phyloP scores from a whole-genome alignment of 495 filamentous ascomycete genomes.

The Hyaloscypha bicolor region DNA sequence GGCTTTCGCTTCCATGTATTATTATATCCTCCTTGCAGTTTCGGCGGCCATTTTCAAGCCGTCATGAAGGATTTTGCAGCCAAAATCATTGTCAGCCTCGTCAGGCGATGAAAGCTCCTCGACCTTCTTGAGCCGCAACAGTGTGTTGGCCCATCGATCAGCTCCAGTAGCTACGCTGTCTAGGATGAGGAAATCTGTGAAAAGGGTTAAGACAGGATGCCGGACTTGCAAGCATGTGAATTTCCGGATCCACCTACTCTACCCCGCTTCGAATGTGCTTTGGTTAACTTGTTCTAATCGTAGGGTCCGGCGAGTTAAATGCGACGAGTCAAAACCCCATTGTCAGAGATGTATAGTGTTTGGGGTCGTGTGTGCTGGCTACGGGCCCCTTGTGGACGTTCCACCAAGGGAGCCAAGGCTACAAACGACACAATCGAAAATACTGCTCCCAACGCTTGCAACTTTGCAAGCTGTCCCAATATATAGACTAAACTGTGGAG shows the following conservation, averaged over 20 bases:
- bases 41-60: background rate
- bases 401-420: background rate
- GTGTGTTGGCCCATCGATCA: background rate
- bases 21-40: background rate
- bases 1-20: background rate
- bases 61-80: background rate
- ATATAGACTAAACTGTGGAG: background rate
- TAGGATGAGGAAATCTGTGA: background rate
- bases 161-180: background rate
- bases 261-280: background rate
- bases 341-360: conserved; percentile 32
- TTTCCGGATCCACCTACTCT: background rate
- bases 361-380: conserved; percentile 19
- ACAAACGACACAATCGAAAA: background rate
- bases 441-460: background rate
- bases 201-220: conserved; percentile 37
- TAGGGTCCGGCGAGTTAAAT: conserved; percentile 31
- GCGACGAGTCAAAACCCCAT: conserved; percentile 32
- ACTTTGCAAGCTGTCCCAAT: background rate
- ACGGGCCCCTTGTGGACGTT: background rate
- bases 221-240: conserved; percentile 35
- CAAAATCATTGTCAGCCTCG: background rate
- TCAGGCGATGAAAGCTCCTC: background rate
- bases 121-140: background rate
- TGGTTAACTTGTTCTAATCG: background rate